Conservation (phyloP, 768 basidiomycete genomes). For the Lactarius tabidus region DNA sequence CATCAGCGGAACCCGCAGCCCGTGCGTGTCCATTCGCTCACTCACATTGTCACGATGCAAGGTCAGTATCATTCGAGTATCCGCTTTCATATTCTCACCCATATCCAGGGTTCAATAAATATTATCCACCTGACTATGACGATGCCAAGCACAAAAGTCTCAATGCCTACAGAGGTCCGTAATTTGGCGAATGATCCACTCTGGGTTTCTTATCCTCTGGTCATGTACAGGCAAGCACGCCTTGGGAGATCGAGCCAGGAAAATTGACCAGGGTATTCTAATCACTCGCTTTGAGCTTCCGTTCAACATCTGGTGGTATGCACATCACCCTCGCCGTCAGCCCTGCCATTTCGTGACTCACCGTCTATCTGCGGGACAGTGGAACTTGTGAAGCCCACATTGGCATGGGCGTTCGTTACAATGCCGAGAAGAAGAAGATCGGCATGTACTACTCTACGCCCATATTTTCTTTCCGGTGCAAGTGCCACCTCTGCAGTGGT, state of each 20-base stretch:
- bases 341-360: conserved; percentile 2
- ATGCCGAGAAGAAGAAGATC: conserved; percentile 97
- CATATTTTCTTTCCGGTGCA: conserved; percentile 93
- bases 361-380: conserved; percentile 40
- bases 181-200: background rate
- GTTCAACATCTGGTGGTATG: conserved; percentile 95
- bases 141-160: conserved; percentile 66
- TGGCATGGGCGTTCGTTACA: conserved; percentile 99
- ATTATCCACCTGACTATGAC: conserved; percentile 75
- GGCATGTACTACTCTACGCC: conserved; percentile 94
- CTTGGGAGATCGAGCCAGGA: conserved; percentile 86
- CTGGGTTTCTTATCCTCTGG: conserved; percentile 4
- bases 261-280: conserved; percentile 93
- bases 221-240: conserved; percentile 78
- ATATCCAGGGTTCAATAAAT: conserved; percentile 64
- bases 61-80: conserved; percentile 30
- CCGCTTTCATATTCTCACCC: conserved; percentile 11
- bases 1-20: background rate
- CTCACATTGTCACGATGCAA: conserved; percentile 36
- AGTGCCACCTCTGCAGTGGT: conserved; percentile 93
- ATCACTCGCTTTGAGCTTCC: conserved; percentile 95
- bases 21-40: background rate
- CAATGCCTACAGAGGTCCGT: conserved; percentile 64
- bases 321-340: conserved; percentile 11
- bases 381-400: conserved; percentile 95